Percentiles rank a stretch among this genome's conserved stretches.
Evolutionary conservation across 345 rosid genomes (phyloP).

Genomic region (Barbarea vulgaris): DNA sequence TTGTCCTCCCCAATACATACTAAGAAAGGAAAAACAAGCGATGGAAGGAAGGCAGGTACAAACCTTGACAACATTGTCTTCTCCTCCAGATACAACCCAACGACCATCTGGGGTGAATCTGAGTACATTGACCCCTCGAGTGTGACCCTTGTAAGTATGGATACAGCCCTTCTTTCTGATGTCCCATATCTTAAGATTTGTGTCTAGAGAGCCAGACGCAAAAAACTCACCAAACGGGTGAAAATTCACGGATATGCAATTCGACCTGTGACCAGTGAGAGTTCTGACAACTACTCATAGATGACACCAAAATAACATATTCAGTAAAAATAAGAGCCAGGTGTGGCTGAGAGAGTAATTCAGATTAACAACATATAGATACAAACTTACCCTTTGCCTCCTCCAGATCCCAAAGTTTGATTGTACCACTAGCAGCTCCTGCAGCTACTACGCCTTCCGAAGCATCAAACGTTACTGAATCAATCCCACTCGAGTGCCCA

Average conservation of each 20-base stretch:
- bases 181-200: conserved; percentile 99
- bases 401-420: conserved; percentile 98
- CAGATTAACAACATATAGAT: conserved; percentile 13
- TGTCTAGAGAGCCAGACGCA: conserved; percentile 97
- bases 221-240: conserved; percentile 99
- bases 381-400: conserved; percentile 87
- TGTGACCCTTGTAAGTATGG: conserved; percentile 99
- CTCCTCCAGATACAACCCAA: conserved; percentile 99
- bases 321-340: not conserved
- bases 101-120: conserved; percentile 99
- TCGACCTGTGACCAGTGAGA: conserved; percentile 95
- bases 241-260: conserved; percentile 90
- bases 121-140: conserved; percentile 95
- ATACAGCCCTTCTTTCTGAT: conserved; percentile 96
- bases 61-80: conserved; percentile 96
- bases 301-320: conserved; percentile 16
- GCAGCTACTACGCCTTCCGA: conserved; percentile 92
- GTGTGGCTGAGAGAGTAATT: not conserved
- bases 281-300: conserved; percentile 79
- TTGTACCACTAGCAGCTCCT: conserved; percentile 97
- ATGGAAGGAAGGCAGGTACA: conserved; percentile 24
- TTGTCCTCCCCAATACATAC: conserved; percentile 12
- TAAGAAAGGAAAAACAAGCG: conserved; percentile 1
- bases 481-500: conserved; percentile 94
- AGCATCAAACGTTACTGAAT: conserved; percentile 94